Evolutionary conservation across 1,139 yeast genomes (phyloP), one percentile per base, ranked within the genome.

Genomic region (Arxiozyma slooffiae): DNA sequence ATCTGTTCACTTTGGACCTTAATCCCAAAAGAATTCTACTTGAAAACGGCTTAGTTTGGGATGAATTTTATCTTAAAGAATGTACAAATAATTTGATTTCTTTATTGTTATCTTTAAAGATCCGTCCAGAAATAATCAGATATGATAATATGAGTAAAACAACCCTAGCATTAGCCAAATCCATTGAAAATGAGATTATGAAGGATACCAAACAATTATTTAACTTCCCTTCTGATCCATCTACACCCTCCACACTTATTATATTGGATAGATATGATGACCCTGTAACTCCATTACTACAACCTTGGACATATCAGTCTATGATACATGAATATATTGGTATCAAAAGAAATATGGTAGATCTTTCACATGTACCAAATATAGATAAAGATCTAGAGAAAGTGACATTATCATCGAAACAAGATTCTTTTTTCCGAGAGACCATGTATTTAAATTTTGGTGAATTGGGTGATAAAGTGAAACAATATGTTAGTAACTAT

Each of bases 301-400:
- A 84, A 41, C 98, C 97, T 1, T 92, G 99, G 99, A 90, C 98
- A 0, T 92, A 89, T 67, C 97, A 92, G 64, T 87, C 97, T 1
- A 92, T 94, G 98, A 87, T 92, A 18, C 96, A 92, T 66, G 97
- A 94, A 64, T 76, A 88, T 38, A 72, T 92, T 41, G 95, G 92
- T 1, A 85, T 92, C 52, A 71, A 74, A 21, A 84, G 88, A 63
- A 92, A 92, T 60, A 77, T 92, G 5, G 96, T 88, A 2, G 82
- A 81, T 55, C 67, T 90, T 49, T 70, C 82, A 59, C 60, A 52
- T 5, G 57, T 66, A 9, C 68, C 71, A 9, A 67, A 63, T 6
- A 59, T 68, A 22, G 66, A 68, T 44, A 63, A 75, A 20, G 85
- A 81, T 38, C 66, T 81, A 52, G 68, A 73, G 47, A 83, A 82